Evolutionary conservation across 192 early-diverging fungal species (phyloP).

Genomic region (Backusella parvicylindrica): DNA sequence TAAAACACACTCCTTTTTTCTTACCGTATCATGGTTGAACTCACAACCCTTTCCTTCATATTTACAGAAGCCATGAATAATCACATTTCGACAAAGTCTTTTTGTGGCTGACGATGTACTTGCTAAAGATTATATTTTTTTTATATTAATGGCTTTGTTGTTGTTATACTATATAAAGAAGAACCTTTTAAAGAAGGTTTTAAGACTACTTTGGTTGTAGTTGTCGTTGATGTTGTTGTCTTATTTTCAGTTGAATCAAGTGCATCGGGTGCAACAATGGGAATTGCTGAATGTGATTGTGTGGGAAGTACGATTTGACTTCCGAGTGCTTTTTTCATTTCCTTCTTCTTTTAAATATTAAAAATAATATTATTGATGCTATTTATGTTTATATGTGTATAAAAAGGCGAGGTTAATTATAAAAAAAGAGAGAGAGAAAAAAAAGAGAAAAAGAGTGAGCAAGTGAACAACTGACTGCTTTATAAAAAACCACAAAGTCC

Average conservation of each 20-base stretch:
- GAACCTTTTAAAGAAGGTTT: slow-evolving; percentile 11
- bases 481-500: not conserved
- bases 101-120: slow-evolving; percentile 3
- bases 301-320: slow-evolving; percentile 16
- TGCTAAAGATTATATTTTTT: not conserved
- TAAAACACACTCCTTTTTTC: not conserved
- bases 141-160: not conserved
- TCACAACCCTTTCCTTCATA: slow-evolving; percentile 80
- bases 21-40: slow-evolving; percentile 75
- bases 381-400: too few species aligned
- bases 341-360: not conserved
- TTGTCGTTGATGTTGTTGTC: not conserved
- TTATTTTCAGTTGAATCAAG: not conserved
- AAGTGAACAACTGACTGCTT: not conserved
- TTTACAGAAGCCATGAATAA: slow-evolving; percentile 85
- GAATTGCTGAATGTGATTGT: slow-evolving; percentile 11
- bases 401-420: not conserved
- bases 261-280: slow-evolving; percentile 12
- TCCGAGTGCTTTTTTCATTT: slow-evolving; percentile 15
- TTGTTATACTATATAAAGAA: not conserved
- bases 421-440: not conserved
- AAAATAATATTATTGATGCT: not conserved
- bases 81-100: slow-evolving; percentile 70
- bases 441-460: not conserved
- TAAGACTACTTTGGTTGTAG: not conserved